Evolutionary conservation across 768 basidiomycete genomes (phyloP), one percentile per base, ranked within the genome.

Genomic region (Scleroderma citrinum): DNA sequence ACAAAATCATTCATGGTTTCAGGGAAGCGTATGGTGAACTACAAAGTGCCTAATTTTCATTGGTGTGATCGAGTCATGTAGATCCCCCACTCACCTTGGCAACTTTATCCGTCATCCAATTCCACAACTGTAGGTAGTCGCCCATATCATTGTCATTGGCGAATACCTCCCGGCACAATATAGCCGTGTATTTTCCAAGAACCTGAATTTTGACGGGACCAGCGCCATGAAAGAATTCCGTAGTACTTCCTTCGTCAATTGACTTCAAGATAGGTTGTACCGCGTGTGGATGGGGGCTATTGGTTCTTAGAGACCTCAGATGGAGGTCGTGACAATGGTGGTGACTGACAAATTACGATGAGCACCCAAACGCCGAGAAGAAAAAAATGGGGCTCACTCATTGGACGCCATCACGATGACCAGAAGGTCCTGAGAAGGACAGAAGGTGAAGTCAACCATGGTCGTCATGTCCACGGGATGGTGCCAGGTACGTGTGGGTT

Each of bases 361-460:
- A 49, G 23, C 20, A 23, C 29, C 3, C 37, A 43, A 41, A 37
- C 24, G 17, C 39, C 14, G 16, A 14, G 7, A 42, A 29, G n/a
- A 42, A 24, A 39, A 42, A 7, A 11, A 21, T 36, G 41, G 47
- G n/a, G 61, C 76, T 51, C 57, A 78, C 77, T 69, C 65, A 20
- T 63, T 56, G 32, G 71, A 64, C 0, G 75, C 68, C 11, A 74
- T 67, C 14, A 80, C 72, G 12, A 81, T 70, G 12, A 77, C 74
- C 14, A 80, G 64, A 4, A 82, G 59, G 59, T 81, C 76, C 60
- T 78, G 76, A 5, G 71, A 65, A 11, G 76, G 77, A 62, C 78
- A 77, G 72, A 81, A 78, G 1, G 78, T 78, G 44, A 81, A 79
- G 53, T 82, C 78, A 21, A 77, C 69, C 49, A 78, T 71, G 38